Base-by-base conservation (phyloP, 176 grass and related monocot genomes). In the Hyparrhenia diplandra region DNA sequence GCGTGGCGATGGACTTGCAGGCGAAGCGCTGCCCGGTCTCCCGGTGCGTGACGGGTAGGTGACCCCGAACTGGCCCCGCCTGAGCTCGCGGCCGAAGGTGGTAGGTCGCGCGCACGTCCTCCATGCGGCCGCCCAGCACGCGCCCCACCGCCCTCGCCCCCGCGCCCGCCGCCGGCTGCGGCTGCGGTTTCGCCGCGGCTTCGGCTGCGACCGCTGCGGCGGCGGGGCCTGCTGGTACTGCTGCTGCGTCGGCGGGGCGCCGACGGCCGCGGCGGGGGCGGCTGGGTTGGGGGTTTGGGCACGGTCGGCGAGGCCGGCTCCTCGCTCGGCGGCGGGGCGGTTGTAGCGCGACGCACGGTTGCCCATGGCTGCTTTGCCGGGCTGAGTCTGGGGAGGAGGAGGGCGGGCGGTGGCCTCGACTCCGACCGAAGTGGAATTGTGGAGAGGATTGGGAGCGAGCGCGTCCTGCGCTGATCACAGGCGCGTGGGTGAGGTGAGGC, bases 1-100 rank as follows among this genome's bases (percentile, higher is more conserved):
- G 88, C 2, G 90, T 93, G 63, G 96, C 93, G 89, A 99, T 99
- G 42, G 96, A 99, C 90, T 99, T 99, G 83, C 96, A 99, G 24
- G 96, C 96, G 69, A 93, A 93, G 76, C 86, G 88, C 88, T 91
- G 64, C 5, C 89, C 90, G 1, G 96, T 85, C 54, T 68, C 35
- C 35, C 86, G 90, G 82, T 91, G 92, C 41, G 96, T 95, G 30
- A 95, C 96, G 54, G 89, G 83, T 99, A 99, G 64, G 96, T 99
- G 63, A 99, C 92, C 34, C 96, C 96, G 78, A 99, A 99, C 88
- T 99, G 92, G 17, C 96, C 96, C 14, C 92, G 84, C 0, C 96
- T 93, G 23, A 99, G 92, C 87, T 99, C 90, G 43, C 92, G 86
- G 4, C 96, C 93, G 77, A 95, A 95, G 55, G 89, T 91, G n/a